These are phyloP conservation scores for Aspergillus sclerotialis DNA, from an alignment of 2,329 filamentous ascomycete genomes.

Conservation along the genomic window DNA sequence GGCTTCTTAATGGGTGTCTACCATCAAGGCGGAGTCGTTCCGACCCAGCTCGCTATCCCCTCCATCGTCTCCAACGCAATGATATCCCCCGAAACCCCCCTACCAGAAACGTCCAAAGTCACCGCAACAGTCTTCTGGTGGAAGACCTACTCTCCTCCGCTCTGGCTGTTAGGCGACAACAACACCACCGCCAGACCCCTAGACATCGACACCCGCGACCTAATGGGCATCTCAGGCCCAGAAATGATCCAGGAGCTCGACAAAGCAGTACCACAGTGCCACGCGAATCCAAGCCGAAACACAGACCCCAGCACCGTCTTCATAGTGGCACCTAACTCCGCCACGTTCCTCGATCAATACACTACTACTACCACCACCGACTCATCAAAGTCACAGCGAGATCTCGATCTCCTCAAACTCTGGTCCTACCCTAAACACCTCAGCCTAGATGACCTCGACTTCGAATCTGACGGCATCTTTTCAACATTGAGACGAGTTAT, in stretches of 20 bases:
- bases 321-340: constrained; percentile 41
- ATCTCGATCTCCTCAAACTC: constrained; percentile 30
- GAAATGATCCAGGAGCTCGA: constrained; percentile 35
- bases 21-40: constrained; percentile 48
- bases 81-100: constrained; percentile 1
- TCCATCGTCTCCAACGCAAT: constrained; percentile 25
- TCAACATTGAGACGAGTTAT: constrained; percentile 39
- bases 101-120: constrained; percentile 5
- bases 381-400: constrained; percentile 5
- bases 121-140: constrained; percentile 44
- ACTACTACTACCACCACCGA: constrained; percentile 1
- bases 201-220: constrained; percentile 36
- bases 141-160: constrained; percentile 49
- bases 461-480: constrained; percentile 42
- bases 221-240: constrained; percentile 42
- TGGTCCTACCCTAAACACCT: constrained; percentile 42
- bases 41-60: constrained; percentile 42
- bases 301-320: constrained; percentile 21
- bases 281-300: constrained; percentile 8
- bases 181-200: constrained; percentile 14
- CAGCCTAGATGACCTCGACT: constrained; percentile 47
- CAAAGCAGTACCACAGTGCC: constrained; percentile 25
- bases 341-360: constrained; percentile 36
- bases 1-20: constrained; percentile 47
- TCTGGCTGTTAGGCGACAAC: constrained; percentile 42